Evolutionary conservation across 2,329 filamentous ascomycete genomes (phyloP), one percentile per base, ranked within the genome.

Genomic region (Trichoderma afroharzianum): DNA sequence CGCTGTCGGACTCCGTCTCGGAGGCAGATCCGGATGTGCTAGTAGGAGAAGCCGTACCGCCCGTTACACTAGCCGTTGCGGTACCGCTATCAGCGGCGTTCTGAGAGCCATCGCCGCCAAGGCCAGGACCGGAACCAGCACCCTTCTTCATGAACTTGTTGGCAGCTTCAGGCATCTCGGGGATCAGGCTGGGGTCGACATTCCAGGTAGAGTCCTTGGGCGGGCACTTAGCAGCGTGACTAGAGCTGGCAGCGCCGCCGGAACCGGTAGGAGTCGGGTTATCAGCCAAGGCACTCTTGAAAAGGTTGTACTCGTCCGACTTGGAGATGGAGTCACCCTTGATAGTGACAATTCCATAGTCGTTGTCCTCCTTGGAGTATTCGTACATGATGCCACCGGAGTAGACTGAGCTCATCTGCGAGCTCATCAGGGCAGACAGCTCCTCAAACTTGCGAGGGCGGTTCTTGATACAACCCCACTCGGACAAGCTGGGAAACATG

Each of bases 341-440:
- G 78, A 96, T 85, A 71, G 88, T 83, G 79, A 95, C 94, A 72
- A 97, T 91, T 74, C 95, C 95, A 82, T 90, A 98, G 59, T 91
- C 86, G 83, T 91, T 93, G 73, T 87, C 86, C 82, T 97, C 94
- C 78, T 92, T 84, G 11, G 92, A 91, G 86, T 97, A 99, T 83
- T 98, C 95, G 84, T 98, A 99, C 81, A 98, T 93, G 50, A 99
- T 88, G 81, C 96, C 96, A 78, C 96, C 96, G 53, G 95, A 98
- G 88, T 97, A 98, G 77, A 98, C 94, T 21, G 82, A 76, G 8
- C 92, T 94, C 95, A 98, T 98, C 72, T 97, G 81, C 24, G 82
- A 83, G 82, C 85, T 88, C 91, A 98, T 98, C 71, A 99, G 86
- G 59, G 95, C 87, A 62, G 82, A 82, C 67, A 98, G 83, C 84